phyloP scores from a whole-genome alignment of 805 yeast species.

The Candida xiaguanensis region DNA sequence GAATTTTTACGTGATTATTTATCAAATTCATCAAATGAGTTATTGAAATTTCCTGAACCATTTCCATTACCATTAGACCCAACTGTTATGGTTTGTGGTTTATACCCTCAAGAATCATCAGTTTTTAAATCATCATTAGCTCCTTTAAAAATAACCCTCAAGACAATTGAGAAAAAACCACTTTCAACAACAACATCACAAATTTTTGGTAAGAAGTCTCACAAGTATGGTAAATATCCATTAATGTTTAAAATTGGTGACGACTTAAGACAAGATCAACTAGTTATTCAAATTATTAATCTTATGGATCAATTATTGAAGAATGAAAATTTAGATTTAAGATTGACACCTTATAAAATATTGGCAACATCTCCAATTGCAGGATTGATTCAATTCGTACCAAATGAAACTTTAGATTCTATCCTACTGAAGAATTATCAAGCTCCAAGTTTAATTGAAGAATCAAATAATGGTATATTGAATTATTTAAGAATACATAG shows the following conservation, averaged over 20 bases:
- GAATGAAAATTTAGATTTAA: constrained; percentile 86
- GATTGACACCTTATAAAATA: constrained; percentile 83
- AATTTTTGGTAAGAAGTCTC: constrained; percentile 28
- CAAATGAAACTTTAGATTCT: constrained; percentile 82
- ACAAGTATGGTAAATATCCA: constrained; percentile 52
- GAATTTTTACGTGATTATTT: constrained; percentile 62
- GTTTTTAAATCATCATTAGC: constrained; percentile 91
- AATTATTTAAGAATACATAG: constrained; percentile 64
- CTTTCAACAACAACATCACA: constrained; percentile 19
- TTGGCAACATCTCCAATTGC: constrained; percentile 87
- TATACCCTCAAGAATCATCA: constrained; percentile 70
- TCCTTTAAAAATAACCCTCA: constrained; percentile 81
- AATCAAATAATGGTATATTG: constrained; percentile 61
- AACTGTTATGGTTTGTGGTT: constrained; percentile 64
- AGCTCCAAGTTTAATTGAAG: constrained; percentile 1
- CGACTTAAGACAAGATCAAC: constrained; percentile 92
- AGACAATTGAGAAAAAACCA: constrained; percentile 38
- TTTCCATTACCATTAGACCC: constrained; percentile 85
- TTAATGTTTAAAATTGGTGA: constrained; percentile 95
- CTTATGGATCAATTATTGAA: constrained; percentile 85
- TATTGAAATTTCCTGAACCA: constrained; percentile 42
- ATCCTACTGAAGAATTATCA: constrained; percentile 47
- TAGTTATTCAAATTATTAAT: constrained; percentile 89
- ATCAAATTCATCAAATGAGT: constrained; percentile 42
- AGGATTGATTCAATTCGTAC: constrained; percentile 93